phyloP scores from a whole-genome alignment of 164 flowering plant species.

The Nymphaea thermarum region DNA sequence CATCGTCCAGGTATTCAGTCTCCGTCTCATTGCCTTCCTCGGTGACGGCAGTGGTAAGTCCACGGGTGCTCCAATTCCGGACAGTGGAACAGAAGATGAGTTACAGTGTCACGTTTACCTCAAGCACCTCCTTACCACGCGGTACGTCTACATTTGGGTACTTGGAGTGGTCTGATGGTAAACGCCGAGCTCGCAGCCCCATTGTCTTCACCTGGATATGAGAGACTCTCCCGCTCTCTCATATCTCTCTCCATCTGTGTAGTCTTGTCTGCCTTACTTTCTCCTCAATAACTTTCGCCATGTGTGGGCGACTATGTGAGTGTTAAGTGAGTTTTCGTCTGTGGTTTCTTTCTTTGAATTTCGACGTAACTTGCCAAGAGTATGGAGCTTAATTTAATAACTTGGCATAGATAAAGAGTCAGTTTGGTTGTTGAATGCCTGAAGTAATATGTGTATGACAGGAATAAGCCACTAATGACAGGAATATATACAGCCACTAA shows the following conservation, averaged over 20 bases:
- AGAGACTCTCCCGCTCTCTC: neutral
- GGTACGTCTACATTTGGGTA: constrained; percentile 39
- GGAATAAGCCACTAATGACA: no score
- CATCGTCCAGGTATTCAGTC: constrained; percentile 47
- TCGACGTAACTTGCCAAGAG: no score
- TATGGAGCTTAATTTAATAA: no score
- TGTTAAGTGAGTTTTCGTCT: no score
- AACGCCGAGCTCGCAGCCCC: constrained; percentile 47
- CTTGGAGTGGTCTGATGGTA: constrained; percentile 63
- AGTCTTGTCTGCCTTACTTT: neutral
- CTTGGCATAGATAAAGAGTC: no score
- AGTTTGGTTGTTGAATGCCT: no score
- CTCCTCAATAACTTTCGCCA: neutral
- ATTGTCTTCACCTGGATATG: constrained; percentile 48
- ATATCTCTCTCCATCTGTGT: neutral
- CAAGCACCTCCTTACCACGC: constrained; percentile 35
- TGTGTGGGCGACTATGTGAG: no score
- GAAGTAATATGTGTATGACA: no score
- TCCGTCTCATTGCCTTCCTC: constrained; percentile 17
- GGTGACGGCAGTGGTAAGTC: constrained; percentile 42
- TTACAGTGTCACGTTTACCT: constrained; percentile 35
- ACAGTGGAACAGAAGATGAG: constrained; percentile 35
- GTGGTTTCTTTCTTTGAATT: no score
- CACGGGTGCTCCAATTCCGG: constrained; percentile 32
- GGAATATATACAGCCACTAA: no score